Base-by-base conservation (phyloP, 2,329 filamentous ascomycete species). In the Aspergillus calidoustus region DNA sequence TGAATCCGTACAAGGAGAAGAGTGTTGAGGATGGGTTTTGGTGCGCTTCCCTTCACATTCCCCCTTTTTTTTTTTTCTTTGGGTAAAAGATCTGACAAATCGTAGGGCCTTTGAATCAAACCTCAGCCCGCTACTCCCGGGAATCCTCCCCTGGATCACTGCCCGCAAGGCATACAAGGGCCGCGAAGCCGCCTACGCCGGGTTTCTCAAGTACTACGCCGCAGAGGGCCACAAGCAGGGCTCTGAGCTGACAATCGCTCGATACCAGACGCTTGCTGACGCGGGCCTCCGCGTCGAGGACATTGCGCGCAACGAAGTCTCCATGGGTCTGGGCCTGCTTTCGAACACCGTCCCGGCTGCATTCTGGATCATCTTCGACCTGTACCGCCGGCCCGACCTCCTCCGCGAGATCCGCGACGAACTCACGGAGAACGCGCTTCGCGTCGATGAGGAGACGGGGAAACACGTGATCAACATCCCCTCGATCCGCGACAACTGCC, bases 341-440 rank as follows among this genome's bases (percentile, higher is more conserved):
- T 72, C 74, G 47, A 84, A 84, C 64, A 79, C 80, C 0, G 69
- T 76, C 4, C 78, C 79, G 0, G 74, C 79, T 0, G 67, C 70
- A 0, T 84, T 83, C 69, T 84, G 82, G 82, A 59, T 78, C 1
- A 41, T 84, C 0, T 77, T 74, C 62, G 76, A 82, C 44, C 66
- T 84, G 7, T 81, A 74, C 67, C 78, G 77, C 5, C 72, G 77
- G 1, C 75, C 78, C 0, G 65, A 67, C 1, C 65, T 83, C 0
- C 72, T 82, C 1, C 56, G 64, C 0, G 74, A 77, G n/a, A 66
- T 83, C 4, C 74, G 80, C 0, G 59, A 74, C 0, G 82, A 84
- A 62, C 66, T 83, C 3, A 62, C 54, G 4, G 50, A 38, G 3
- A 70, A 75, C 47, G 71, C 71, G 3, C 19, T 76, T 2, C 63